Percentiles rank a stretch among this genome's conserved stretches.
These are phyloP conservation scores for Arthrobotrys megalospora DNA, from an alignment of 2,329 filamentous ascomycete species.

Conservation along the genomic window DNA sequence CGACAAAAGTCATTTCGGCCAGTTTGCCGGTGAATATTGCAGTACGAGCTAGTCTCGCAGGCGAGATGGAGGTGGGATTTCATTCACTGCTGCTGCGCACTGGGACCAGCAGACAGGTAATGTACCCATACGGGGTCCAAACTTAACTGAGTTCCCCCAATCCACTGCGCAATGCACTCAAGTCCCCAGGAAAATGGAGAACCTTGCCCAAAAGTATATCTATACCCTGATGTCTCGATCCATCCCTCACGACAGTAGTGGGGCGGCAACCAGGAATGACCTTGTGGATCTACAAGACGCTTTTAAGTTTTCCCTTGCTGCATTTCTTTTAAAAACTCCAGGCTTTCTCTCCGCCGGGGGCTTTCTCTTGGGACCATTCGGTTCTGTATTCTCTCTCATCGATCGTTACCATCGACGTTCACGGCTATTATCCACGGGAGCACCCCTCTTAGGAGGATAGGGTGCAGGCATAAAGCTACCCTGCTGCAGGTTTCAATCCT, in stretches of 20 bases:
- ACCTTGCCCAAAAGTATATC: slow-evolving; percentile 60
- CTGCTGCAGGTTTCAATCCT: slow-evolving; percentile 27
- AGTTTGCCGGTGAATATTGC: slow-evolving; percentile 38
- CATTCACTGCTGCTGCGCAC: slow-evolving; percentile 23
- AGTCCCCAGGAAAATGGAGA: slow-evolving; percentile 35
- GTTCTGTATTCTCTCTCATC: slow-evolving; percentile 24
- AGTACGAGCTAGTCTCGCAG: slow-evolving; percentile 17
- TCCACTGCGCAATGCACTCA: slow-evolving; percentile 17
- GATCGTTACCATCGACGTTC: slow-evolving; percentile 15
- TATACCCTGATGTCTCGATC: slow-evolving; percentile 55
- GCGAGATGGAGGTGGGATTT: slow-evolving; percentile 17
- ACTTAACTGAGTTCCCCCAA: slow-evolving; percentile 26
- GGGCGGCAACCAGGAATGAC: slow-evolving; percentile 46
- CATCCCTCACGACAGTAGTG: slow-evolving; percentile 40
- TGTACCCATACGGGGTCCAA: slow-evolving; percentile 29
- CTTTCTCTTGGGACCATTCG: slow-evolving; percentile 29
- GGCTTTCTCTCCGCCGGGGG: slow-evolving; percentile 47
- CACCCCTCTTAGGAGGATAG: slow-evolving; percentile 39
- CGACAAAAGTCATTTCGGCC: slow-evolving; percentile 39
- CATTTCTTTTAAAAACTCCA: slow-evolving; percentile 45
- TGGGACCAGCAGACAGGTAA: slow-evolving; percentile 28
- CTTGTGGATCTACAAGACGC: slow-evolving; percentile 55
- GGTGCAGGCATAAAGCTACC: slow-evolving; percentile 24
- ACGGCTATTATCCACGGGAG: slow-evolving; percentile 18
- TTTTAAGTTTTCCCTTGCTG: slow-evolving; percentile 53